Conservation (phyloP, 2,329 filamentous ascomycete genomes). For the Paracoccidioides brasiliensis region DNA sequence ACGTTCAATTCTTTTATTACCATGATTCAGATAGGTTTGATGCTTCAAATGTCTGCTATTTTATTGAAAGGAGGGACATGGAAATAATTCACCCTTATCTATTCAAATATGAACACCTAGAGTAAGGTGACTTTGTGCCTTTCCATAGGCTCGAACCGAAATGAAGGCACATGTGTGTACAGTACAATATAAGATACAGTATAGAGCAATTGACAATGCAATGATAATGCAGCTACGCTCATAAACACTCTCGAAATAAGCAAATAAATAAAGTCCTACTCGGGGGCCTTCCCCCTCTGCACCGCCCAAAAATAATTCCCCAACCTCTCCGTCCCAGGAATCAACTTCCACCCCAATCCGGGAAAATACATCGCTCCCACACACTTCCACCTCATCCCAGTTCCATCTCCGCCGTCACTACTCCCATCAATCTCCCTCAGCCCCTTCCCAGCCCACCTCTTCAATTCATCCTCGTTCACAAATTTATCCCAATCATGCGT, state of each 20-base stretch:
- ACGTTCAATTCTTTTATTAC: no score
- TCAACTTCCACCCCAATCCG: conserved; percentile 76
- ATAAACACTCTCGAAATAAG: background rate
- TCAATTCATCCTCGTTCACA: conserved; percentile 52
- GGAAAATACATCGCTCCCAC: conserved; percentile 86
- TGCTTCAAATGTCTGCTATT: no score
- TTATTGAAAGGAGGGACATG: no score
- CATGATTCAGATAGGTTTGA: no score
- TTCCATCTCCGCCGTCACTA: conserved; percentile 1
- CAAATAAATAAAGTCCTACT: background rate
- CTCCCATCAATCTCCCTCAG: conserved; percentile 39
- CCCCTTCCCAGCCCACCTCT: conserved; percentile 29
- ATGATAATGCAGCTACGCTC: background rate
- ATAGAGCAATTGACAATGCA: background rate
- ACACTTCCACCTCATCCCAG: conserved; percentile 44
- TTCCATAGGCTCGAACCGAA: no score
- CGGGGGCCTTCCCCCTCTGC: conserved; percentile 34
- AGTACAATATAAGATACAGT: background rate
- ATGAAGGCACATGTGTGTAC: no score
- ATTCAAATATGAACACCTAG: no score
- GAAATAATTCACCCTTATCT: no score
- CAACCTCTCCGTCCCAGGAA: conserved; percentile 65
- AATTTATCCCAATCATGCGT: conserved; percentile 98
- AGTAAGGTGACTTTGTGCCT: no score
- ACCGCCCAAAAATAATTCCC: conserved; percentile 97